phyloP scores from a whole-genome alignment of 331 rosid genomes.

The Ulmus americana region DNA sequence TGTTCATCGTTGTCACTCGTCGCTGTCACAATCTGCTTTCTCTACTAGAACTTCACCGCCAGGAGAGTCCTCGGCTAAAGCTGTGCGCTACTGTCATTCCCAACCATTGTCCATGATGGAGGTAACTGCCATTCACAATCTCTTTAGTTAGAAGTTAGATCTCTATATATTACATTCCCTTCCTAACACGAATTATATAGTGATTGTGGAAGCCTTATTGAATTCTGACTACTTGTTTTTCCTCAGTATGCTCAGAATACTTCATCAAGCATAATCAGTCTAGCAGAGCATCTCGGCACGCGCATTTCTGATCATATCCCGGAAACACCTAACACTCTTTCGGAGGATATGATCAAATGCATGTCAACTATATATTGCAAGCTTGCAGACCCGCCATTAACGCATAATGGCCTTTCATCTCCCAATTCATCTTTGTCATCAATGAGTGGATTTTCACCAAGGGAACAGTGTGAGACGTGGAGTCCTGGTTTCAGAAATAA shows the following conservation, averaged over 20 bases:
- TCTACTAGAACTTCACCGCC: conserved; percentile 46
- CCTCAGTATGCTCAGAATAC: conserved; percentile 62
- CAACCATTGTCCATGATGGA: conserved; percentile 83
- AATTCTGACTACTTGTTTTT: conserved; percentile 32
- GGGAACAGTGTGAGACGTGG: conserved; percentile 71
- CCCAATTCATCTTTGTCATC: conserved; percentile 81
- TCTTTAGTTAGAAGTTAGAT: conserved; percentile 2
- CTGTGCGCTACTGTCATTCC: conserved; percentile 75
- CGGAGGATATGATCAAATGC: conserved; percentile 92
- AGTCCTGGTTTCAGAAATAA: conserved; percentile 69
- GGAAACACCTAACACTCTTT: conserved; percentile 64
- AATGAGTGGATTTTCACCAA: conserved; percentile 59
- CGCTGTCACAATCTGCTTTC: conserved; percentile 56
- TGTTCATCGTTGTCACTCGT: conserved; percentile 81
- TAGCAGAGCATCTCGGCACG: conserved; percentile 96
- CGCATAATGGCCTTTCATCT: conserved; percentile 69
- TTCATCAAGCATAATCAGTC: conserved; percentile 66
- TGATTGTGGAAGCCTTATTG: conserved; percentile 14
- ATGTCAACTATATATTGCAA: conserved; percentile 85
- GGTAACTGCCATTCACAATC: conserved; percentile 41
- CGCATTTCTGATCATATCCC: conserved; percentile 72
- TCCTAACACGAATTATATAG: neutral
- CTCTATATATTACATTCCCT: neutral
- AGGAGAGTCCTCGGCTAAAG: conserved; percentile 42
- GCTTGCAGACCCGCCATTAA: conserved; percentile 70